Evolutionary conservation across 2,329 filamentous ascomycete species (phyloP).

Genomic region (Paramyrothecium sp.): DNA sequence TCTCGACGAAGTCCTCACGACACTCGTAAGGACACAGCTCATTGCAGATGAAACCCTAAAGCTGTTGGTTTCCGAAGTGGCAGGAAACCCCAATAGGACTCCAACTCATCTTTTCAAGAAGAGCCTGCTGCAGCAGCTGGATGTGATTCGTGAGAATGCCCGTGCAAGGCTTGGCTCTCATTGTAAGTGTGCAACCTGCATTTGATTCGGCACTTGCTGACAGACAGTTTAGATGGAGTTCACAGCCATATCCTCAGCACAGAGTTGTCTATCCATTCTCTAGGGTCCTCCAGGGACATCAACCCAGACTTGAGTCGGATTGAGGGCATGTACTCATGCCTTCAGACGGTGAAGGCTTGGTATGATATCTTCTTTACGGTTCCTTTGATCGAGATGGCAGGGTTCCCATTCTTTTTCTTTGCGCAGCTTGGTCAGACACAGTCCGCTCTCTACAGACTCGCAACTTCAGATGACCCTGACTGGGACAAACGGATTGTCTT

Average conservation of each 20-base stretch:
- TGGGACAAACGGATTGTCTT: slow-evolving; percentile 39
- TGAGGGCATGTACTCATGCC: slow-evolving; percentile 32
- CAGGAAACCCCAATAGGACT: slow-evolving; percentile 19
- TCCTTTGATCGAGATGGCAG: slow-evolving; percentile 23
- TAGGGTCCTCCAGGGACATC: slow-evolving; percentile 28
- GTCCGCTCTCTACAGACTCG: slow-evolving; percentile 35
- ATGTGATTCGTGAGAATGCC: slow-evolving; percentile 20
- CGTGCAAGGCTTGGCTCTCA: slow-evolving; percentile 19
- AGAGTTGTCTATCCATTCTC: slow-evolving; percentile 29
- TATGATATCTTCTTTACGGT: slow-evolving; percentile 34
- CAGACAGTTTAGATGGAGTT: slow-evolving; percentile 21
- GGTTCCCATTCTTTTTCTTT: slow-evolving; percentile 30
- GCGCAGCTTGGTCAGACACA: slow-evolving; percentile 33
- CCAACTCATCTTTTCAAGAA: slow-evolving; percentile 32
- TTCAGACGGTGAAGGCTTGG: slow-evolving; percentile 31
- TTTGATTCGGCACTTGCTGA: slow-evolving; percentile 2
- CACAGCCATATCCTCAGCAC: slow-evolving; percentile 25
- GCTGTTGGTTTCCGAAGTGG: slow-evolving; percentile 25
- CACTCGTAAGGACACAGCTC: slow-evolving; percentile 34
- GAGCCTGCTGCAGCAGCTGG: slow-evolving; percentile 23
- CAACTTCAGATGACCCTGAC: slow-evolving; percentile 34
- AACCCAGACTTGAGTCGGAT: slow-evolving; percentile 30
- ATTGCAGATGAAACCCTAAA: slow-evolving; percentile 36
- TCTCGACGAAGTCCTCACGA: slow-evolving; percentile 46
- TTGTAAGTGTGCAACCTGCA: slow-evolving; percentile 17